Conservation (phyloP, 352 stramenopile species). For the Proteromonas lacertae region DNA sequence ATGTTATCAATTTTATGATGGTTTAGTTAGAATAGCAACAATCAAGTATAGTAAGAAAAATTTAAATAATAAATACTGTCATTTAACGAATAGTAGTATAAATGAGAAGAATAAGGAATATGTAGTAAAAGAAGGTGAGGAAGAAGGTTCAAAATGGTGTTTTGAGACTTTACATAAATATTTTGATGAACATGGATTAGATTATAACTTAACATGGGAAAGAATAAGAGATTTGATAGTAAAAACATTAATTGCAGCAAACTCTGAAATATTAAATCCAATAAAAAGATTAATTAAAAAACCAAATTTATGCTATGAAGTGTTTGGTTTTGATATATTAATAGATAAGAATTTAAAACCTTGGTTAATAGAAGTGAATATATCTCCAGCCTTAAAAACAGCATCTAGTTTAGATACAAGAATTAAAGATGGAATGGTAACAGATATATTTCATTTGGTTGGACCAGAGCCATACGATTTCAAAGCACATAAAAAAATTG, state of each 20-base stretch:
- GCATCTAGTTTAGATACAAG: conserved; percentile 36
- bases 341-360: conserved; percentile 64
- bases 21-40: conserved; percentile 45
- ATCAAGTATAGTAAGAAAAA: conserved; percentile 27
- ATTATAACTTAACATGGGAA: too few species aligned
- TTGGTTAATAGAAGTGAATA: conserved; percentile 77
- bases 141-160: too few species aligned
- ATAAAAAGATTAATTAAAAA: too few species aligned
- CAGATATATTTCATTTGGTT: too few species aligned
- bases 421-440: conserved; percentile 45
- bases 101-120: conserved; percentile 48
- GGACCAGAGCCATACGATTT: too few species aligned
- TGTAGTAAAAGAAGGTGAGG: conserved; percentile 24
- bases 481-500: too few species aligned
- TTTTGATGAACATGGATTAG: too few species aligned
- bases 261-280: too few species aligned
- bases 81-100: conserved; percentile 61
- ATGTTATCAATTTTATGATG: conserved; percentile 53
- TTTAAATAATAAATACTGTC: conserved; percentile 30
- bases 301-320: conserved; percentile 47
- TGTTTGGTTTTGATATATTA: conserved; percentile 80
- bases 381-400: conserved; percentile 40
- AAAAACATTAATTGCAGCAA: too few species aligned
- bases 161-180: too few species aligned
- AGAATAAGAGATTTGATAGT: too few species aligned